A percentile compares a stretch with the other conserved stretches of the same genome.
phyloP scores from a whole-genome alignment of 306 rosid genomes.

The Echinosophora koreensis region DNA sequence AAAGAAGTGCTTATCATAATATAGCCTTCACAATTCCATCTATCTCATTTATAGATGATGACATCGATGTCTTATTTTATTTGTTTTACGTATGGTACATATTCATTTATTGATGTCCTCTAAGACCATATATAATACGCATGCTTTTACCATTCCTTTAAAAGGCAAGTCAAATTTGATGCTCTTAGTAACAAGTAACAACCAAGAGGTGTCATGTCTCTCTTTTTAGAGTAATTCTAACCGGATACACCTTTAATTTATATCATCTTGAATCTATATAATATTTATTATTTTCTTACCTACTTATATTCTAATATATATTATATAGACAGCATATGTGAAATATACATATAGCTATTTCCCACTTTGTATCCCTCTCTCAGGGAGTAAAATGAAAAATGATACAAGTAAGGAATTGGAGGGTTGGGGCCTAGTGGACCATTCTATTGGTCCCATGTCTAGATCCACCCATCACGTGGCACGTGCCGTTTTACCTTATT shows the following conservation, averaged over 20 bases:
- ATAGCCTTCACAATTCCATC: slow-evolving; percentile 1
- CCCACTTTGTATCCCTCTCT: not conserved
- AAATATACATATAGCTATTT: too few relatives aligned
- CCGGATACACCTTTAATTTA: not conserved
- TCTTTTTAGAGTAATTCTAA: not conserved
- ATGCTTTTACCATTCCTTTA: slow-evolving; percentile 2
- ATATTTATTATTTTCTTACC: too few relatives aligned
- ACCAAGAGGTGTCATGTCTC: slow-evolving; percentile 5
- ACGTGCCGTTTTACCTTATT: slow-evolving; percentile 47
- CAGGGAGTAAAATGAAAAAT: slow-evolving; percentile 1
- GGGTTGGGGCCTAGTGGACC: slow-evolving; percentile 42
- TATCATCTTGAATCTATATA: too few relatives aligned
- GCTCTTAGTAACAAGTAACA: slow-evolving; percentile 1
- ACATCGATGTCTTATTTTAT: slow-evolving; percentile 24
- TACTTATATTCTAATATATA: too few relatives aligned
- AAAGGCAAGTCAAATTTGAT: slow-evolving; percentile 26
- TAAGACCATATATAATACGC: not conserved
- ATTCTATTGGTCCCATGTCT: slow-evolving; percentile 37
- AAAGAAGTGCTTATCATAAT: not conserved
- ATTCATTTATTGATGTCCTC: not conserved
- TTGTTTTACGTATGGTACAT: slow-evolving; percentile 26
- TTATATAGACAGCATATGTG: too few relatives aligned
- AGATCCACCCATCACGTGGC: slow-evolving; percentile 28
- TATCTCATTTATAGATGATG: slow-evolving; percentile 20
- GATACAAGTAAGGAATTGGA: not conserved